Evolutionary conservation across 495 filamentous ascomycete genomes (phyloP), one percentile per base, ranked within the genome.

Genomic region (Pseudoneurospora amorphoporcata): DNA sequence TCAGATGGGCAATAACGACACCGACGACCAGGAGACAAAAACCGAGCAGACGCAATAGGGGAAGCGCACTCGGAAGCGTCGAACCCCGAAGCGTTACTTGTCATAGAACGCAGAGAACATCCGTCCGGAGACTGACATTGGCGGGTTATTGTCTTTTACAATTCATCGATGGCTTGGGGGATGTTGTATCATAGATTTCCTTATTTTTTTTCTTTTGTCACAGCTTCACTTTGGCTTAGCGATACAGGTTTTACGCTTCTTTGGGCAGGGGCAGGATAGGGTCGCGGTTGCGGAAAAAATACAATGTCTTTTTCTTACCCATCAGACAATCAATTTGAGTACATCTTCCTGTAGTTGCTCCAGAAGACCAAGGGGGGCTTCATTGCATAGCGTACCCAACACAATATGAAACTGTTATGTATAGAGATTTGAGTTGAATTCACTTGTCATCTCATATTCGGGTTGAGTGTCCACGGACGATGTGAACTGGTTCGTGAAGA

Each of bases 1-100:
- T 9, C 81, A 85, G 75, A 85, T 85, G 83, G 77, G 39, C 12
- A 78, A 81, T 32, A 79, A 82, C 43, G 81, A 81, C 68, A 79
- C 78, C 7, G 80, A 82, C 38, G 43, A 65, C 17, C 77, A 79
- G 69, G 79, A 81, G 75, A 81, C 79, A 32, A 75, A 77, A 53
- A 69, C 70, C 8, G 79, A 79, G n/a, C 74, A 78, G 73, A n/a
- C 43, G 70, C 32, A 71, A 68, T 71, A 71, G 43, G 29, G 10
- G 39, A 41, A 43, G n/a, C 68, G 68, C 23, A 38, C 68, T 9
- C 6, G 14, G 19, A 19, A n/a, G 35, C 3, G 53, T 4, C 2
- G 14, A 65, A 23, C 29, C 29, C 5, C 14, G 7, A 16, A 2
- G 6, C 12, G 29, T 35, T 23, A 16, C 53, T 4, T 17, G 12